Conservation (phyloP, 2,329 filamentous ascomycete species). For the Trichoderma harzianum region DNA sequence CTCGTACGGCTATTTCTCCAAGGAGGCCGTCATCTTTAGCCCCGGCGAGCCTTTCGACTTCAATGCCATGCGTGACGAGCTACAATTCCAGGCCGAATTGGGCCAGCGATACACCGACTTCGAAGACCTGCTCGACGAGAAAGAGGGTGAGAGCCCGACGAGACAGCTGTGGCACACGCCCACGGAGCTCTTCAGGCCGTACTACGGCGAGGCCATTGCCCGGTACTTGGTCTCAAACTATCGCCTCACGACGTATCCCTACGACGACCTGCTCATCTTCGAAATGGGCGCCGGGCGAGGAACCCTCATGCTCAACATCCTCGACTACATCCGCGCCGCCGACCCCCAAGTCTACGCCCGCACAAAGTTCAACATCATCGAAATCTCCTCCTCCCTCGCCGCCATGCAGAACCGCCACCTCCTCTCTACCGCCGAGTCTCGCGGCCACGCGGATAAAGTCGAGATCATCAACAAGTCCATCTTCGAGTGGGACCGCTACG, state of each 20-base stretch:
- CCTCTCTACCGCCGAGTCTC: constrained; percentile 59
- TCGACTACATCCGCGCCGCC: constrained; percentile 88
- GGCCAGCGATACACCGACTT: constrained; percentile 82
- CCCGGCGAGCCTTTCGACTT: constrained; percentile 92
- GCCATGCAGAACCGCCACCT: constrained; percentile 72
- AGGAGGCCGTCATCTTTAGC: constrained; percentile 93
- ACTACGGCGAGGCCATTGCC: constrained; percentile 96
- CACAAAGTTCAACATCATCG: constrained; percentile 92
- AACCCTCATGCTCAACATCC: constrained; percentile 95
- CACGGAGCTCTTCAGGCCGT: constrained; percentile 92
- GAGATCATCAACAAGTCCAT: constrained; percentile 94
- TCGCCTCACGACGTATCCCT: constrained; percentile 88
- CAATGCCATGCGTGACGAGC: constrained; percentile 73
- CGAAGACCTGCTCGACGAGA: constrained; percentile 78
- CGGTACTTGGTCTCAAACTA: constrained; percentile 95
- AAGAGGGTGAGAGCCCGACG: constrained; percentile 62
- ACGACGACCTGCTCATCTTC: constrained; percentile 96
- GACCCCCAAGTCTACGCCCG: constrained; percentile 91
- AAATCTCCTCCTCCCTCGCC: constrained; percentile 83
- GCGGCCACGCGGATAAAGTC: constrained; percentile 79
- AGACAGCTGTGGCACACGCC: constrained; percentile 98
- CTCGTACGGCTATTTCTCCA: constrained; percentile 92
- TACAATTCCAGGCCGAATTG: constrained; percentile 75
- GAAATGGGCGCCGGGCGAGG: constrained; percentile 98
- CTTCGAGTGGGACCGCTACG: constrained; percentile 86